phyloP scores from a whole-genome alignment of 1,284 basidiomycete genomes.

The Somion occarium region DNA sequence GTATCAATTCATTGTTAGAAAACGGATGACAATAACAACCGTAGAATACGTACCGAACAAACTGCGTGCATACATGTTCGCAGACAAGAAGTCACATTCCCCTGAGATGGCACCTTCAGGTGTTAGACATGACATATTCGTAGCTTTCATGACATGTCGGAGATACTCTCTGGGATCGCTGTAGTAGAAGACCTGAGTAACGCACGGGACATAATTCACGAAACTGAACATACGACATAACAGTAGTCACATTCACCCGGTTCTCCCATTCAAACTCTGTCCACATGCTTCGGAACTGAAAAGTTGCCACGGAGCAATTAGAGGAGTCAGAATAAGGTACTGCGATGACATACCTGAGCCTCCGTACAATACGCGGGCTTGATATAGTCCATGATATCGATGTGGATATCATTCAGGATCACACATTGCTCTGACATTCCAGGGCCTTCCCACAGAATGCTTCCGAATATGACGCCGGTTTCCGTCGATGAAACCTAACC shows the following conservation, averaged over 20 bases:
- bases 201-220: slow-evolving; percentile 5
- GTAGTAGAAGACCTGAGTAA: slow-evolving; percentile 4
- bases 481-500: slow-evolving; percentile 84
- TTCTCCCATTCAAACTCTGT: slow-evolving; percentile 99
- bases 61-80: slow-evolving; percentile 90
- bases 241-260: slow-evolving; percentile 87
- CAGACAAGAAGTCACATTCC: slow-evolving; percentile 91
- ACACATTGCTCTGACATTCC: slow-evolving; percentile 85
- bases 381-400: slow-evolving; percentile 99
- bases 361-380: slow-evolving; percentile 96
- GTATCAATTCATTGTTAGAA: neutral
- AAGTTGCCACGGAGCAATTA: neutral
- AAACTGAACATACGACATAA: slow-evolving; percentile 57
- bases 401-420: slow-evolving; percentile 96
- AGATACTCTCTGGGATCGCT: slow-evolving; percentile 83
- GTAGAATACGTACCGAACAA: slow-evolving; percentile 65
- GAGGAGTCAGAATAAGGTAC: slow-evolving; percentile 2
- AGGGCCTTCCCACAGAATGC: slow-evolving; percentile 95
- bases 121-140: slow-evolving; percentile 96
- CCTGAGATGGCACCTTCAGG: slow-evolving; percentile 89
- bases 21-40: slow-evolving; percentile 1
- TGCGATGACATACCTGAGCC: slow-evolving; percentile 64
- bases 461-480: slow-evolving; percentile 97
- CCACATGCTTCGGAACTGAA: slow-evolving; percentile 93
- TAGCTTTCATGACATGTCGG: slow-evolving; percentile 86